These are phyloP conservation scores for Rhynchosporium graminicola DNA, from an alignment of 2,329 filamentous ascomycete species.

Conservation along the genomic window DNA sequence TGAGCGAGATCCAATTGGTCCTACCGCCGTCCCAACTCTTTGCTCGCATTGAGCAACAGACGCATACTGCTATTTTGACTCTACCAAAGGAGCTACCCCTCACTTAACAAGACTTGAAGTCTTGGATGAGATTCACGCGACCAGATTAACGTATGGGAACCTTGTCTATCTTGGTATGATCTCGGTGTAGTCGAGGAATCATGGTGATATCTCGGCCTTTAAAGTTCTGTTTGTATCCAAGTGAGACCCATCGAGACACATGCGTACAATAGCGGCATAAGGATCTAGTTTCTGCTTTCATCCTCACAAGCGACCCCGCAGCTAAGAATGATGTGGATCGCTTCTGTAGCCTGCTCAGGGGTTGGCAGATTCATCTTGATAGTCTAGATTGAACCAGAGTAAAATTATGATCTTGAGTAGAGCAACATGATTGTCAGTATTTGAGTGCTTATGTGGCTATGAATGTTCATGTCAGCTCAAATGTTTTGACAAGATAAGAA, in stretches of 20 bases:
- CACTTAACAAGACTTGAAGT: slow-evolving; percentile 15
- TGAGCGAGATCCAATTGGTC: slow-evolving; percentile 17
- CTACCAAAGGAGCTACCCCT: slow-evolving; percentile 20
- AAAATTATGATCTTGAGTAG: not conserved
- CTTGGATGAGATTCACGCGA: slow-evolving; percentile 16
- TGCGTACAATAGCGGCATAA: slow-evolving; percentile 17
- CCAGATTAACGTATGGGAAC: slow-evolving; percentile 21
- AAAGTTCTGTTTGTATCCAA: slow-evolving; percentile 17
- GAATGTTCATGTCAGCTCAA: slow-evolving; percentile 8
- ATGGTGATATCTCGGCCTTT: slow-evolving; percentile 30
- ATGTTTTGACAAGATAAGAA: not conserved
- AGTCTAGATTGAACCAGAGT: not conserved
- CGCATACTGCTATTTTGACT: slow-evolving; percentile 1
- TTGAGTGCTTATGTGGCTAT: not conserved
- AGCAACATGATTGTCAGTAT: not conserved
- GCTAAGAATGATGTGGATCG: slow-evolving; percentile 14
- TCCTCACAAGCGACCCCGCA: slow-evolving; percentile 26
- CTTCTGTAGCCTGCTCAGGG: not conserved
- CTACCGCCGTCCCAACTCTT: slow-evolving; percentile 15
- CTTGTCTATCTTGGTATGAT: not conserved
- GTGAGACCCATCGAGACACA: slow-evolving; percentile 14
- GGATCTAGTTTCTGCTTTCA: slow-evolving; percentile 12
- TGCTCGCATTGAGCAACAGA: slow-evolving; percentile 16
- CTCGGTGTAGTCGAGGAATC: slow-evolving; percentile 8
- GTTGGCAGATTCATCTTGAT: not conserved